A percentile compares a stretch with the other conserved stretches of the same genome.
These are phyloP conservation scores for Trichomonascus vanleenenianus DNA, from an alignment of 805 yeast genomes.

Conservation along the genomic window DNA sequence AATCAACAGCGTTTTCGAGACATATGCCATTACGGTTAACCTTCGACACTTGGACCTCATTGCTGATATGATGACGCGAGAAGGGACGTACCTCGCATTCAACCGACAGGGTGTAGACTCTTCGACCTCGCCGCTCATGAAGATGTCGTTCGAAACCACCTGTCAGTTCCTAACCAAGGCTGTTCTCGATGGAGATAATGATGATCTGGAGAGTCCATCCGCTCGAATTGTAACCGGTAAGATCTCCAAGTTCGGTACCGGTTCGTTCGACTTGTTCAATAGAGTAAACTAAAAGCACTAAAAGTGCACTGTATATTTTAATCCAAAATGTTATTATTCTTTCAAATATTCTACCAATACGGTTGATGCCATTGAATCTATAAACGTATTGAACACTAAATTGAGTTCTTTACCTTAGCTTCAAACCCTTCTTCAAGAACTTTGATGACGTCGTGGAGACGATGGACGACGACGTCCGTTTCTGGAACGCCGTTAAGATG, in stretches of 20 bases:
- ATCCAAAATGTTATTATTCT: not conserved
- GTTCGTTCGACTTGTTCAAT: slow-evolving; percentile 70
- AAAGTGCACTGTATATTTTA: not conserved
- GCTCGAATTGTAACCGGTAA: slow-evolving; percentile 92
- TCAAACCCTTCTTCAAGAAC: slow-evolving; percentile 33
- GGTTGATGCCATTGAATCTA: too few relatives aligned
- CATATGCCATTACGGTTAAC: slow-evolving; percentile 91
- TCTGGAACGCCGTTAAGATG: slow-evolving; percentile 34
- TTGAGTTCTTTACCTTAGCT: slow-evolving; percentile 4
- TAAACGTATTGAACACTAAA: too few relatives aligned
- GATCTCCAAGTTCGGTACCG: slow-evolving; percentile 89
- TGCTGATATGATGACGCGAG: slow-evolving; percentile 99
- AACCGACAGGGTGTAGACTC: slow-evolving; percentile 98
- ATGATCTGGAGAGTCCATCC: slow-evolving; percentile 82
- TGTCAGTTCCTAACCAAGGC: slow-evolving; percentile 96
- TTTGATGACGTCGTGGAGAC: slow-evolving; percentile 31
- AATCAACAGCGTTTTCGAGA: slow-evolving; percentile 90
- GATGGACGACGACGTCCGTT: slow-evolving; percentile 31
- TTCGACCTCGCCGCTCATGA: slow-evolving; percentile 91
- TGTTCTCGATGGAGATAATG: slow-evolving; percentile 85
- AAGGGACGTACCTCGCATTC: slow-evolving; percentile 93
- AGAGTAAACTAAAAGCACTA: slow-evolving; percentile 5
- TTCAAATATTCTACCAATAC: too few relatives aligned
- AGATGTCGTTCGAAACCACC: slow-evolving; percentile 98
- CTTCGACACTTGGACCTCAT: slow-evolving; percentile 91